Evolutionary conservation across 306 rosid genomes (phyloP).

Genomic region (Biancaea sappan): DNA sequence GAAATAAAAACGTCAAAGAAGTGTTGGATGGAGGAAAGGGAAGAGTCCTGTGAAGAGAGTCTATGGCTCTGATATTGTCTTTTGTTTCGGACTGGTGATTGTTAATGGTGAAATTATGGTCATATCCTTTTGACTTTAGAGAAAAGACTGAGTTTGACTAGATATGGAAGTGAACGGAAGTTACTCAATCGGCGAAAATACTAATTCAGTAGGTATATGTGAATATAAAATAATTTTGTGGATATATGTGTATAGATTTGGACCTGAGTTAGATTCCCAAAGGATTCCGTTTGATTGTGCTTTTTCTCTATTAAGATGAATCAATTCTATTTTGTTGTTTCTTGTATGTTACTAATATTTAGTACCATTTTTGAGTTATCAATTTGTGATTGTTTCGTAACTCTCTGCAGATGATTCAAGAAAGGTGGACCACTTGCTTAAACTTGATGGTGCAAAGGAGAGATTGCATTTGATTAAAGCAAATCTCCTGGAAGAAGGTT

Average conservation of each 20-base stretch:
- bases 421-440: conserved; percentile 48
- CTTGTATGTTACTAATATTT: background rate
- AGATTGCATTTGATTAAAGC: conserved; percentile 54
- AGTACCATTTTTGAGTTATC: background rate
- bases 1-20: too few species aligned
- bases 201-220: background rate
- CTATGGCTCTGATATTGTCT: background rate
- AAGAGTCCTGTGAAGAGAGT: background rate
- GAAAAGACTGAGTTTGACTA: background rate
- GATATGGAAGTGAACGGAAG: background rate
- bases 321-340: too few species aligned
- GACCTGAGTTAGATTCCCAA: background rate
- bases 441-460: conserved; percentile 61
- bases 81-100: background rate
- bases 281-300: background rate
- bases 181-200: background rate
- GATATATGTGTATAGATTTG: background rate
- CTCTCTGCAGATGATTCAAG: conserved; percentile 39
- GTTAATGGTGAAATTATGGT: background rate
- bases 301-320: background rate
- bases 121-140: background rate
- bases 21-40: too few species aligned
- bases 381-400: background rate
- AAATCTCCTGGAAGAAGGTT: conserved; percentile 54
- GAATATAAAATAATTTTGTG: background rate